A percentile compares a stretch with the other conserved stretches of the same genome.
These are phyloP conservation scores for Dovyalis caffra DNA, from an alignment of 345 rosid genomes.

Conservation along the genomic window DNA sequence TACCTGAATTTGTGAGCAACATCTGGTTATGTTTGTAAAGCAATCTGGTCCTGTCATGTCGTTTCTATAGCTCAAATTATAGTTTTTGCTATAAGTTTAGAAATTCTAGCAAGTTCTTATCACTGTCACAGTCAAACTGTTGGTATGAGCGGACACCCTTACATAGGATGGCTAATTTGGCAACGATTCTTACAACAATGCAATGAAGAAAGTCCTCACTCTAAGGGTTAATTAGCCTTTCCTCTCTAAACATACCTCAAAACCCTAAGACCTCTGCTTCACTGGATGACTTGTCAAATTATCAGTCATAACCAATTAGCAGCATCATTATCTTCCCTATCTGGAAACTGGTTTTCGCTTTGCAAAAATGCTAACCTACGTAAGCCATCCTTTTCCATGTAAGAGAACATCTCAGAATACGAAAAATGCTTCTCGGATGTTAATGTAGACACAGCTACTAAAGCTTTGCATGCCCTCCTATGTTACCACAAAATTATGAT, in stretches of 20 bases:
- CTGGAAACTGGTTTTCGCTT: too few species aligned
- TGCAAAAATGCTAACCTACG: not conserved
- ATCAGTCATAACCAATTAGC: not conserved
- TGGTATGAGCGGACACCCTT: not conserved
- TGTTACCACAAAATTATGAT: not conserved
- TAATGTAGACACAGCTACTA: not conserved
- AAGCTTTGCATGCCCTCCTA: not conserved
- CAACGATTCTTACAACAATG: not conserved
- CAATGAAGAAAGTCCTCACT: not conserved
- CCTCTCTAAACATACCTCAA: not conserved
- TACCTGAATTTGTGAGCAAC: not conserved
- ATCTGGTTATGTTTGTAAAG: not conserved
- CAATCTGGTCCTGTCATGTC: not conserved
- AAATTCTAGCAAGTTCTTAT: not conserved
- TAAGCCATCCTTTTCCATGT: not conserved
- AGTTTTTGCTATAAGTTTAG: not conserved
- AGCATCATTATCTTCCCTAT: not conserved
- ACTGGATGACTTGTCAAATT: not conserved
- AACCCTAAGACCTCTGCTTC: not conserved
- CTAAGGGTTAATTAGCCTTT: not conserved
- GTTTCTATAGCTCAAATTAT: not conserved
- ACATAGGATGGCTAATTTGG: not conserved
- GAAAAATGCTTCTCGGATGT: not conserved
- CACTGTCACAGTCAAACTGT: not conserved
- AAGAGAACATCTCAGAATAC: not conserved